Conservation (phyloP, 148 eudicot genomes). For the Fagopyrum tataricum region DNA sequence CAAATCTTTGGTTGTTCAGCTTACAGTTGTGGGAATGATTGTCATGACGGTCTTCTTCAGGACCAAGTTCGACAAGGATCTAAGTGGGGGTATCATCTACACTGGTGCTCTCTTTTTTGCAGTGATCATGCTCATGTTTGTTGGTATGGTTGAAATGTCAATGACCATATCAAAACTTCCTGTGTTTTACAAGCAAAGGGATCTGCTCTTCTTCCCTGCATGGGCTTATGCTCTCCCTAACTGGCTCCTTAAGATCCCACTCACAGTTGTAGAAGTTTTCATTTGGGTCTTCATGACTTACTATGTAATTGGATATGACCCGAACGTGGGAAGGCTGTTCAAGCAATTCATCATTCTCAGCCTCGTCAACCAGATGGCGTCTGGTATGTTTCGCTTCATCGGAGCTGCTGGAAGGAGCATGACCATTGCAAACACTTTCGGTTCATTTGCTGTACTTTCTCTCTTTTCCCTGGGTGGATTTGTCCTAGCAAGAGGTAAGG, state of each 20-base stretch:
- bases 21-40: too few species aligned
- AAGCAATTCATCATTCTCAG: conserved; percentile 31
- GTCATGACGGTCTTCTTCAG: conserved; percentile 22
- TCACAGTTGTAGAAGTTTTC: conserved; percentile 17
- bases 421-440: conserved; percentile 35
- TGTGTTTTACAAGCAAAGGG: conserved; percentile 26
- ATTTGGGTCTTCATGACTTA: conserved; percentile 21
- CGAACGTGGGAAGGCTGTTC: conserved; percentile 28
- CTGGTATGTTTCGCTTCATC: conserved; percentile 29
- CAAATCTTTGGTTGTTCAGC: too few species aligned
- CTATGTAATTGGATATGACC: conserved; percentile 30
- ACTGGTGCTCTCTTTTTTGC: conserved; percentile 24
- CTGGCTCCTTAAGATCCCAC: conserved; percentile 29
- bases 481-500: conserved; percentile 32
- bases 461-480: conserved; percentile 31
- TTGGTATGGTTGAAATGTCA: conserved; percentile 24
- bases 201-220: conserved; percentile 24
- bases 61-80: conserved; percentile 16
- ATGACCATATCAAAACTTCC: conserved; percentile 26
- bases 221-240: conserved; percentile 29
- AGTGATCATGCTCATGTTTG: conserved; percentile 19
- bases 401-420: conserved; percentile 33
- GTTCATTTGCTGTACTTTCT: conserved; percentile 25
- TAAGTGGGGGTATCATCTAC: conserved; percentile 17
- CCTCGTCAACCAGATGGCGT: conserved; percentile 32